Percentiles rank a stretch among this genome's conserved stretches.
Conservation (phyloP, 2,329 filamentous ascomycete genomes). For the Pyrenophora tritici-repentis region DNA sequence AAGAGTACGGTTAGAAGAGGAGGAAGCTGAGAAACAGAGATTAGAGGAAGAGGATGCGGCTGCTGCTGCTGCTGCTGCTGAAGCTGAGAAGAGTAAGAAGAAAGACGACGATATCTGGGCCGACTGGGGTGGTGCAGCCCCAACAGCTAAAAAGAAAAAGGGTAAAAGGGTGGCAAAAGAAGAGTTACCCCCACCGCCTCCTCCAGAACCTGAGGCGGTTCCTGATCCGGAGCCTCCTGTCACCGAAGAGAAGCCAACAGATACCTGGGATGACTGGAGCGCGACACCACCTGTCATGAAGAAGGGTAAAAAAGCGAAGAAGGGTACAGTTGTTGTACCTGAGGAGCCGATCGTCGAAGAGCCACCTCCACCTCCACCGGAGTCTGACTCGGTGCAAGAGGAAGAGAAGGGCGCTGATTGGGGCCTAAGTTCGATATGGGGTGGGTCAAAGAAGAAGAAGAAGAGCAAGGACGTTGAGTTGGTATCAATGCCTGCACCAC, state of each 20-base stretch:
- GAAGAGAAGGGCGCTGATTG: conserved; percentile 43
- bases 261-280: conserved; percentile 38
- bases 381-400: conserved; percentile 33
- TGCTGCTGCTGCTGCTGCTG: conserved; percentile 26
- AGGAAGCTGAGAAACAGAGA: conserved; percentile 30
- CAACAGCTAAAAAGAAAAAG: conserved; percentile 38
- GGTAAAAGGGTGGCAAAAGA: conserved; percentile 37
- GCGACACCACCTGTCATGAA: conserved; percentile 17
- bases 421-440: conserved; percentile 47
- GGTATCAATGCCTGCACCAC: conserved; percentile 38
- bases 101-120: conserved; percentile 46
- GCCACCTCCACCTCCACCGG: conserved; percentile 18
- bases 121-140: conserved; percentile 35
- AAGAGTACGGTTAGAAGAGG: conserved; percentile 29
- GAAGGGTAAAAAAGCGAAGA: conserved; percentile 42
- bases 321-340: conserved; percentile 50
- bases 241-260: conserved; percentile 29
- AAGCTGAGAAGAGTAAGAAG: conserved; percentile 35
- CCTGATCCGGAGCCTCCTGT: conserved; percentile 33
- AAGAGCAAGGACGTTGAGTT: conserved; percentile 47
- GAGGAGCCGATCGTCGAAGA: conserved; percentile 28
- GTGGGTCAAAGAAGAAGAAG: conserved; percentile 55
- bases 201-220: conserved; percentile 32
- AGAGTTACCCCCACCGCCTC: conserved; percentile 34
- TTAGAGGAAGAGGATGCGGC: conserved; percentile 33